Evolutionary conservation across 345 rosid species (phyloP).

Genomic region (Eucalyptus erythrocorys): DNA sequence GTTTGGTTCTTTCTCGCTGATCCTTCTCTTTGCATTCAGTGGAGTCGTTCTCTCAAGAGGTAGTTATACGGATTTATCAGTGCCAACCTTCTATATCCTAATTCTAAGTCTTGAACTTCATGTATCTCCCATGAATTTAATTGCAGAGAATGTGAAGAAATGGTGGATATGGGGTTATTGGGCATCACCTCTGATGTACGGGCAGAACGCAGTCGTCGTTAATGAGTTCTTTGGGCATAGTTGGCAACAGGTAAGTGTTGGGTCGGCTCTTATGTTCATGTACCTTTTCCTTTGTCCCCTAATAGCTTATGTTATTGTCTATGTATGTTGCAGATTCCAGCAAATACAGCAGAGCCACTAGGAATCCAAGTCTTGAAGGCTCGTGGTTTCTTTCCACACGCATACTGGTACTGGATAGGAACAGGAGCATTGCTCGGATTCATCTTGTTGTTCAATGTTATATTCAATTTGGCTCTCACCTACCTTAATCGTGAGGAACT

Average conservation of each 20-base stretch:
- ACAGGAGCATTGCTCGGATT: constrained; percentile 24
- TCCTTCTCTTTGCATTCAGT: constrained; percentile 20
- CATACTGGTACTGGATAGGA: constrained; percentile 66
- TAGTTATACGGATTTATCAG: background rate
- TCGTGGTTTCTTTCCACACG: constrained; percentile 26
- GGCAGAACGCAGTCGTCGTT: constrained; percentile 31
- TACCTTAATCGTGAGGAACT: constrained; percentile 33
- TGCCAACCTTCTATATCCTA: background rate
- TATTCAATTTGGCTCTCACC: constrained; percentile 27
- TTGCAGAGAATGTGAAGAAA: constrained; percentile 31
- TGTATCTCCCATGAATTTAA: background rate
- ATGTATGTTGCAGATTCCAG: background rate
- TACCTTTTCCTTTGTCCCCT: background rate
- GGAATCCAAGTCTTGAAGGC: constrained; percentile 34
- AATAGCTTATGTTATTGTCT: background rate
- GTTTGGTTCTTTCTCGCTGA: constrained; percentile 23
- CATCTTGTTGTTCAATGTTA: constrained; percentile 22
- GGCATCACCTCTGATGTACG: constrained; percentile 63
- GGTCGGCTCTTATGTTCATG: background rate
- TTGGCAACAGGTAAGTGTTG: constrained; percentile 23
- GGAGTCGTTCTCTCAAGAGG: constrained; percentile 20
- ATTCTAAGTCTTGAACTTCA: background rate
- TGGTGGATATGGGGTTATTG: constrained; percentile 78
- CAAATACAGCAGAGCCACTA: constrained; percentile 2
- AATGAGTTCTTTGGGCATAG: constrained; percentile 45